These are phyloP conservation scores for Plectranthus barbatus DNA, from an alignment of 257 asterid species.

Conservation along the genomic window DNA sequence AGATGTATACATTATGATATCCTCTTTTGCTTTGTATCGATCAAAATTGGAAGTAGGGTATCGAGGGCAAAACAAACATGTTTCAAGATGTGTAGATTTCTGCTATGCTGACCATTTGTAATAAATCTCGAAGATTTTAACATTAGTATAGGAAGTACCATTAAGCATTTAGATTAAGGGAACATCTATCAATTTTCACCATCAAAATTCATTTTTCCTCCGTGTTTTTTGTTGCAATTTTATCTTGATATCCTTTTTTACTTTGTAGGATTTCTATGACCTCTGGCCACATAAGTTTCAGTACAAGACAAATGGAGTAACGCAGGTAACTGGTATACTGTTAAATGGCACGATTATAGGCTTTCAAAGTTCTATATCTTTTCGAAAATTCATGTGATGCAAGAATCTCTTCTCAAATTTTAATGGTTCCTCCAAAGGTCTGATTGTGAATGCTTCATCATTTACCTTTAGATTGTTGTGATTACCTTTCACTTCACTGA, in stretches of 20 bases:
- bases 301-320: conserved; percentile 45
- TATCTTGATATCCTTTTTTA: background rate
- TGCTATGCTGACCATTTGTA: too few species aligned
- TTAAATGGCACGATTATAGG: background rate
- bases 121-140: too few species aligned
- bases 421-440: background rate
- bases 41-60: too few species aligned
- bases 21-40: too few species aligned
- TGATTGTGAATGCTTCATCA: background rate
- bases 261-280: conserved; percentile 36
- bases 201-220: background rate
- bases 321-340: conserved; percentile 43
- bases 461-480: background rate
- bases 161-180: too few species aligned
- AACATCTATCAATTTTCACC: too few species aligned
- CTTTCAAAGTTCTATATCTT: background rate
- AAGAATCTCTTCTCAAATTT: background rate
- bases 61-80: too few species aligned
- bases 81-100: too few species aligned
- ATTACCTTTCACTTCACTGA: background rate
- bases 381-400: background rate
- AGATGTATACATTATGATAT: too few species aligned
- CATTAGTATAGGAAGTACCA: too few species aligned
- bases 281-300: conserved; percentile 45
- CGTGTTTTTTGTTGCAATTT: background rate